Conservation (phyloP, 495 filamentous ascomycete species). For the Penicillium odoratum region DNA sequence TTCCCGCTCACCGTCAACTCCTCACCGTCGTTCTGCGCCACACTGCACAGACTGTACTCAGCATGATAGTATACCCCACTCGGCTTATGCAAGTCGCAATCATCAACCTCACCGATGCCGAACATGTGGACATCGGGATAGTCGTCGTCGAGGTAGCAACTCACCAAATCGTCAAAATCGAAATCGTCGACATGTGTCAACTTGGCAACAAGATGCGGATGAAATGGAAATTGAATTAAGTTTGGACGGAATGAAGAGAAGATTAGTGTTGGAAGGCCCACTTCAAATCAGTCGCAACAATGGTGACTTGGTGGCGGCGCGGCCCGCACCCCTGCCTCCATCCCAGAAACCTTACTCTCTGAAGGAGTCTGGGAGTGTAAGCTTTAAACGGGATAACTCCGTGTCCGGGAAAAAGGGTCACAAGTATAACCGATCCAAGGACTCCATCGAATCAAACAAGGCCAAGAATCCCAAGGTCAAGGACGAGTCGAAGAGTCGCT, state of each 20-base stretch:
- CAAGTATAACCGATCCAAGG: slow-evolving; percentile 11
- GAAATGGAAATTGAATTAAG: slow-evolving; percentile 24
- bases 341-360: slow-evolving; percentile 23
- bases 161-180: background rate
- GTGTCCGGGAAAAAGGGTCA: slow-evolving; percentile 3
- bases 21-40: slow-evolving; percentile 15
- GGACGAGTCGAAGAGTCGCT: slow-evolving; percentile 6
- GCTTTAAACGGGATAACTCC: background rate
- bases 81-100: background rate
- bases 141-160: background rate
- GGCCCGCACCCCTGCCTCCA: slow-evolving; percentile 40
- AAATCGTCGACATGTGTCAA: slow-evolving; percentile 17
- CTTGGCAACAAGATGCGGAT: slow-evolving; percentile 33
- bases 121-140: slow-evolving; percentile 1
- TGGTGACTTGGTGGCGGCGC: slow-evolving; percentile 39
- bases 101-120: slow-evolving; percentile 5
- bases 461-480: slow-evolving; percentile 1
- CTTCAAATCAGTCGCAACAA: slow-evolving; percentile 41
- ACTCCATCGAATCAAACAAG: slow-evolving; percentile 3
- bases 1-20: background rate
- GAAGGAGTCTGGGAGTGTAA: slow-evolving; percentile 1
- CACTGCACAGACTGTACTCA: background rate
- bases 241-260: background rate
- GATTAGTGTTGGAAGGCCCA: slow-evolving; percentile 28
- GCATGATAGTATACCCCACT: background rate